Percentiles rank a stretch among this genome's conserved stretches.
phyloP scores from a whole-genome alignment of 257 asterid genomes.

The Solanum habrochaites region DNA sequence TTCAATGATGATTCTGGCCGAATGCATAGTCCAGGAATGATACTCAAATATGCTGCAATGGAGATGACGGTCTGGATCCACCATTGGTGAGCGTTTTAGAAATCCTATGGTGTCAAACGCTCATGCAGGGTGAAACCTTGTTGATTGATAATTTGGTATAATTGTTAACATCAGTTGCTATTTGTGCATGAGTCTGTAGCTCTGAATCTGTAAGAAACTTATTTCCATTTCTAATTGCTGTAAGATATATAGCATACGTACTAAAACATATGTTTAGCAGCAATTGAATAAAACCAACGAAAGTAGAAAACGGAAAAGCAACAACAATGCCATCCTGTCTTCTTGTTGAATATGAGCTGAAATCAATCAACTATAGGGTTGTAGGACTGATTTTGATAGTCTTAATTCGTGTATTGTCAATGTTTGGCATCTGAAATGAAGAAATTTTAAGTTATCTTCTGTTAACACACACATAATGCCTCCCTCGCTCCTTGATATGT shows the following conservation, averaged over 20 bases:
- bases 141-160: not conserved
- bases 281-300: not conserved
- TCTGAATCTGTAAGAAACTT: no score
- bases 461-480: not conserved
- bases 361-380: not conserved
- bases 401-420: not conserved
- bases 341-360: not conserved
- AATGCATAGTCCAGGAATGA: not conserved
- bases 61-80: not conserved
- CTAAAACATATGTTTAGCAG: not conserved
- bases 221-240: no score
- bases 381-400: not conserved
- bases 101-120: not conserved
- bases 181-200: no score
- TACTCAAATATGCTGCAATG: not conserved
- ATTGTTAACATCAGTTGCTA: not conserved
- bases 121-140: not conserved
- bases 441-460: not conserved
- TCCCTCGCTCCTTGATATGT: not conserved
- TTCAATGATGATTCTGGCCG: not conserved
- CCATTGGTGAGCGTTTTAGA: not conserved
- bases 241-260: no score
- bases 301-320: not conserved
- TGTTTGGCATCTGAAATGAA: not conserved
- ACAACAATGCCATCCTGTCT: not conserved